Evolutionary conservation across 441 rosid species (phyloP).

Genomic region (Pelargonium australe): DNA sequence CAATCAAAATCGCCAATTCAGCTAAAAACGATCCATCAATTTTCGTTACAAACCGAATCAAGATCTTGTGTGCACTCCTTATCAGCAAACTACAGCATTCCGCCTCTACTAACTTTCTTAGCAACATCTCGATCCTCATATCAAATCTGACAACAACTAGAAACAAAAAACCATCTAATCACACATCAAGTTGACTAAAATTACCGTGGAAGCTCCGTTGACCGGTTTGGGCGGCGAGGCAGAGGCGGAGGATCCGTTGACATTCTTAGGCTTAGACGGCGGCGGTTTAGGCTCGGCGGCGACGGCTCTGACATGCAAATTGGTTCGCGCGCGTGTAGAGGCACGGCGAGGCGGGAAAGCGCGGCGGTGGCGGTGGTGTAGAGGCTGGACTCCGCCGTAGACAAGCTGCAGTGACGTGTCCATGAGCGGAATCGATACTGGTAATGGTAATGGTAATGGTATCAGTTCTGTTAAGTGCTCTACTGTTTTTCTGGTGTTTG

Average conservation of each 20-base stretch:
- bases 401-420: constrained; percentile 63
- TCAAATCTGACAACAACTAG: not conserved
- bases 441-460: not conserved
- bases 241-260: constrained; percentile 22
- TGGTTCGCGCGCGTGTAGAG: constrained; percentile 25
- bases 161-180: not conserved
- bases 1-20: not conserved
- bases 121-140: constrained; percentile 3
- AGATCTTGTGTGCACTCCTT: not conserved
- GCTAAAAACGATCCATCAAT: not conserved
- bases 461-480: not conserved
- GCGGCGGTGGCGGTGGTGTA: constrained; percentile 11
- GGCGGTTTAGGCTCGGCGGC: constrained; percentile 63
- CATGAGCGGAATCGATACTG: constrained; percentile 34
- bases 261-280: constrained; percentile 23
- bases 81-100: not conserved
- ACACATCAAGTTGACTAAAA: not conserved
- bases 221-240: constrained; percentile 23
- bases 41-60: not conserved
- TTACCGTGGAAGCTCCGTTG: constrained; percentile 62
- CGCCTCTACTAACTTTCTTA: constrained; percentile 11
- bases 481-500: too few relatives aligned
- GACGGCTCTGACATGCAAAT: constrained; percentile 43
- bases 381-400: constrained; percentile 45
- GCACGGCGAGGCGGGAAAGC: constrained; percentile 18